phyloP scores from a whole-genome alignment of 202 grass and related monocot genomes.

The Elaeis oleifera region DNA sequence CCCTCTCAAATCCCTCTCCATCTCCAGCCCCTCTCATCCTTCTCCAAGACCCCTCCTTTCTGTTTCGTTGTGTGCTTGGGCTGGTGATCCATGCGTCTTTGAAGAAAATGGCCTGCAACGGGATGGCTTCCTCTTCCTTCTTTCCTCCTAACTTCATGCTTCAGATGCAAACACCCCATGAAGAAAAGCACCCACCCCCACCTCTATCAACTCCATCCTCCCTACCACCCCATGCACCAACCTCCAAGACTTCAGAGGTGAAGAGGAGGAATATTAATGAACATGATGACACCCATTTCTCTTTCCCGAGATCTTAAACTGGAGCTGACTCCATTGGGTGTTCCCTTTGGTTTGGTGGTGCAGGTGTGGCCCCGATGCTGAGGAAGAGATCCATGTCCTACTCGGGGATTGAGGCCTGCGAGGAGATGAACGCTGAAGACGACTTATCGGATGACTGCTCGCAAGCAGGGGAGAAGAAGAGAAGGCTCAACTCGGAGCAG shows the following conservation, averaged over 20 bases:
- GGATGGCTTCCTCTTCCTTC: slow-evolving; percentile 67
- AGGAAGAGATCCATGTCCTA: slow-evolving; percentile 78
- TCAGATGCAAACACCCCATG: slow-evolving; percentile 66
- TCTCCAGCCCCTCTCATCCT: too few relatives aligned
- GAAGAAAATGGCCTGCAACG: slow-evolving; percentile 77
- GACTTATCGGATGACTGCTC: slow-evolving; percentile 91
- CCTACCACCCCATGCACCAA: slow-evolving; percentile 40
- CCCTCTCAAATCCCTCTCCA: background rate
- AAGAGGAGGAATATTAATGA: background rate
- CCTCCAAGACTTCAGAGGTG: slow-evolving; percentile 76
- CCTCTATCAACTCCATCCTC: slow-evolving; percentile 41
- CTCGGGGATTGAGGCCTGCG: slow-evolving; percentile 19
- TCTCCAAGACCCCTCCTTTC: too few relatives aligned
- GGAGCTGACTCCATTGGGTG: background rate
- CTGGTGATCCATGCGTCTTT: too few relatives aligned
- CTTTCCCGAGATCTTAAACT: background rate
- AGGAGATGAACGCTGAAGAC: slow-evolving; percentile 50
- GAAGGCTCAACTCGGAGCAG: slow-evolving; percentile 92
- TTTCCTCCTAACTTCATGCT: slow-evolving; percentile 84
- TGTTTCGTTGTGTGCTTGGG: too few relatives aligned
- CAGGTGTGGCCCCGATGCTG: slow-evolving; percentile 64
- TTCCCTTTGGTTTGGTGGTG: slow-evolving; percentile 4
- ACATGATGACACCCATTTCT: background rate
- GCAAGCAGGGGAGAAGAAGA: slow-evolving; percentile 83
- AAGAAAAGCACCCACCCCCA: slow-evolving; percentile 40